These are phyloP conservation scores for Vigna angularis DNA, from an alignment of 306 rosid species.

Conservation along the genomic window DNA sequence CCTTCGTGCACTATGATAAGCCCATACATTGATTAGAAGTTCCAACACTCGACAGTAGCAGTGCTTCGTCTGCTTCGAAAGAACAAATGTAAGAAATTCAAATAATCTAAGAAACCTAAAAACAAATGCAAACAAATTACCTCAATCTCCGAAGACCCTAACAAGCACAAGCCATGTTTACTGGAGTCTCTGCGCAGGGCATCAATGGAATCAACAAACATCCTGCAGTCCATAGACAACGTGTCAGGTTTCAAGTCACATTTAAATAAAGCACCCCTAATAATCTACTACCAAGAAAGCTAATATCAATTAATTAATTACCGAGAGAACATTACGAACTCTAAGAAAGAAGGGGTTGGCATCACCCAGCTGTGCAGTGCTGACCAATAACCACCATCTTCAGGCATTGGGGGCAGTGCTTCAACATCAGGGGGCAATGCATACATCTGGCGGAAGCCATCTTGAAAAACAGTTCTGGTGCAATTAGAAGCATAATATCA, in stretches of 20 bases:
- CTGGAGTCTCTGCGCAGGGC: constrained; percentile 63
- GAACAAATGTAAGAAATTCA: constrained; percentile 39
- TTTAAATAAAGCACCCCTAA: constrained; percentile 24
- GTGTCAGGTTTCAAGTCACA: constrained; percentile 42
- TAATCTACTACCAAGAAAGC: constrained; percentile 12
- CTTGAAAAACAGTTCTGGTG: constrained; percentile 80
- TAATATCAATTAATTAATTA: constrained; percentile 47
- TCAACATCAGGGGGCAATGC: constrained; percentile 64
- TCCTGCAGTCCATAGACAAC: constrained; percentile 63
- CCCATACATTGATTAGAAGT: constrained; percentile 94
- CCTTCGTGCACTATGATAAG: constrained; percentile 91
- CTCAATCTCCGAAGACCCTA: constrained; percentile 86
- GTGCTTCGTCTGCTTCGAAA: constrained; percentile 66
- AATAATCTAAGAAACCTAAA: constrained; percentile 29
- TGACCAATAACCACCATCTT: constrained; percentile 92
- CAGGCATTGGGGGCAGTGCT: constrained; percentile 98
- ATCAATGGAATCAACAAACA: constrained; percentile 92
- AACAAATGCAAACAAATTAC: constrained; percentile 49
- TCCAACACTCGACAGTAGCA: constrained; percentile 90
- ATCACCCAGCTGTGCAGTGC: constrained; percentile 97
- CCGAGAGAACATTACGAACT: constrained; percentile 93
- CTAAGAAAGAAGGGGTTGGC: constrained; percentile 97
- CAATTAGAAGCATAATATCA: constrained; percentile 43
- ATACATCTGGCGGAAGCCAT: constrained; percentile 75
- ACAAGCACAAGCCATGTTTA: constrained; percentile 55